Evolutionary conservation across 2,329 filamentous ascomycete species (phyloP), one percentile per base, ranked within the genome.

Genomic region (Trichoderma hamatum): DNA sequence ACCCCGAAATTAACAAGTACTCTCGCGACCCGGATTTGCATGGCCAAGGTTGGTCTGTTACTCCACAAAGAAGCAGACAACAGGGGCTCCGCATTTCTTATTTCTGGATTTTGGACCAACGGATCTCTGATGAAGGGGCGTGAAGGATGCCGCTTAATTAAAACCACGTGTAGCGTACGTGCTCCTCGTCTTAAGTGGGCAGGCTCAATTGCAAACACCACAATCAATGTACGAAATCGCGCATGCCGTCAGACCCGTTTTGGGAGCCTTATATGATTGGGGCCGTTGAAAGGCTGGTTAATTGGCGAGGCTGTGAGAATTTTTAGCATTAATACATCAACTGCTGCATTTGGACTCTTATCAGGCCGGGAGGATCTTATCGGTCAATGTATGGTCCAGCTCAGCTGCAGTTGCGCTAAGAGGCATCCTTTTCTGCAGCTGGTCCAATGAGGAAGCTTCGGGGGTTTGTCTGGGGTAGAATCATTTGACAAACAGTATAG

Each of bases 181-280:
- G 24, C 46, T n/a, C 26, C 51, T 32, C 43, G 19, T 65, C 51
- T 30, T 26, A 46, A 65, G 19, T 46, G 9, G 51, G 14, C 21
- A 56, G 34, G 51, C 51, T 36, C 36, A 26, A 52, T 34, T 26
- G 26, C 36, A 16, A 19, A 58, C 46, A 56, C 63, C 36, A 56
- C 51, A 21, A 51, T 46, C 51, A 21, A 51, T 46, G 13, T 39
- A 66, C 28, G 49, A 36, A 34, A 43, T 55, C 36, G 52, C 26
- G 63, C 28, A 67, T 67, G 63, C 63, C 28, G 63, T 59, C 63
- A 43, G 63, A 67, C 63, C 39, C 54, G 39, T 52, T 13, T 49
- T 59, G 32, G 32, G 63, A 30, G 63, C 39, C 63, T 30, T 36
- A 32, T 49, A 24, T 51, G 28, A 13, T n/a, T 46, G 51, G 9